Conservation (phyloP, 1,139 yeast genomes). For the Hansenula lynferdii region DNA sequence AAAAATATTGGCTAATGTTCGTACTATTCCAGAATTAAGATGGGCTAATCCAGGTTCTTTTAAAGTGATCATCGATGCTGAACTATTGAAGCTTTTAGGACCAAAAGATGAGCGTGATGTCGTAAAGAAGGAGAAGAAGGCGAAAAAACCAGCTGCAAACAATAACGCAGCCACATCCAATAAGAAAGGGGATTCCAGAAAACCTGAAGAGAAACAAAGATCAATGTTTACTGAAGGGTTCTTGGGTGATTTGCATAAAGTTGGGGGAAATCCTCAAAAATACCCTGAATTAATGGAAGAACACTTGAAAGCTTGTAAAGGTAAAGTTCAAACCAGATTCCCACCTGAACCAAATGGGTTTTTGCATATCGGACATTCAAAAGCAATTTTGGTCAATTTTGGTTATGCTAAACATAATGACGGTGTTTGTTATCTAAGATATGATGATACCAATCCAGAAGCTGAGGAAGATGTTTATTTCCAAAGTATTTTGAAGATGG, state of each 20-base stretch:
- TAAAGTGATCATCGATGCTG: constrained; percentile 81
- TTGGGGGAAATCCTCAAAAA: constrained; percentile 92
- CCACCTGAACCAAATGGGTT: constrained; percentile 99
- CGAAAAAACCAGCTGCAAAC: constrained; percentile 14
- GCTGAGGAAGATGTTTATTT: constrained; percentile 95
- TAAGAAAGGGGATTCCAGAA: constrained; percentile 19
- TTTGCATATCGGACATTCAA: constrained; percentile 95
- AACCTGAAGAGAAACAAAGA: constrained; percentile 32
- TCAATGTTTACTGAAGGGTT: constrained; percentile 96
- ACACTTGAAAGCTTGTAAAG: constrained; percentile 73
- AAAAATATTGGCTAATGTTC: constrained; percentile 68
- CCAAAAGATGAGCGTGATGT: constrained; percentile 96
- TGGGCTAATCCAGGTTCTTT: constrained; percentile 90
- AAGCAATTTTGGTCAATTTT: constrained; percentile 95
- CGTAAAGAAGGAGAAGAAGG: constrained; percentile 70
- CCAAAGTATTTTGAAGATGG: constrained; percentile 76
- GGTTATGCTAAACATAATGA: constrained; percentile 84
- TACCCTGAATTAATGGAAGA: constrained; percentile 78
- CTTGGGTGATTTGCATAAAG: constrained; percentile 89
- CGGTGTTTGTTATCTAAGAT: constrained; percentile 88
- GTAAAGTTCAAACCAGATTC: constrained; percentile 86
- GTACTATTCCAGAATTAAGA: constrained; percentile 67
- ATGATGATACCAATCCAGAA: constrained; percentile 97
- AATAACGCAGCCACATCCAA: constrained; percentile 21
- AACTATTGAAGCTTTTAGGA: constrained; percentile 67